phyloP scores from a whole-genome alignment of 2,329 filamentous ascomycete species.

The Phialophora verrucosa region DNA sequence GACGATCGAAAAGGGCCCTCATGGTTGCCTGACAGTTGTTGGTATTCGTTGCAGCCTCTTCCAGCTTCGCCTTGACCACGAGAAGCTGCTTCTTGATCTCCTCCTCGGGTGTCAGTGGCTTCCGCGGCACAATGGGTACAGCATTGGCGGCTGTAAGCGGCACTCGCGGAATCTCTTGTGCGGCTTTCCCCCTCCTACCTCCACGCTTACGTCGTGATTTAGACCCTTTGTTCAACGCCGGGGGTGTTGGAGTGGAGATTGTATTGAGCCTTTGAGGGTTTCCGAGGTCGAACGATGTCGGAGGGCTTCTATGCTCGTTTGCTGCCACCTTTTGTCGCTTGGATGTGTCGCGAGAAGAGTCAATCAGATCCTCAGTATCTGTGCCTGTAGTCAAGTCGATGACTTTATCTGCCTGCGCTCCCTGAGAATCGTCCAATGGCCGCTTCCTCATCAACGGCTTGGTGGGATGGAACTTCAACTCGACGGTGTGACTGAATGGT shows the following conservation, averaged over 20 bases:
- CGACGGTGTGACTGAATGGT: slow-evolving; percentile 7
- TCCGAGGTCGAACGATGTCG: background rate
- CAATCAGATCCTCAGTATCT: background rate
- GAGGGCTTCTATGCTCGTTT: background rate
- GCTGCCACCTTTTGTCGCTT: slow-evolving; percentile 28
- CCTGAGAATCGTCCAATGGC: slow-evolving; percentile 1
- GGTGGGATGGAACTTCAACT: slow-evolving; percentile 26
- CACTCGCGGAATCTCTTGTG: background rate
- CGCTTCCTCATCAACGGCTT: slow-evolving; percentile 26
- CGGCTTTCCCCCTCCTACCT: background rate
- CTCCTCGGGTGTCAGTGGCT: slow-evolving; percentile 3
- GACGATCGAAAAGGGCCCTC: slow-evolving; percentile 30
- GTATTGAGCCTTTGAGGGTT: background rate
- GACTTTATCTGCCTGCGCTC: slow-evolving; percentile 16
- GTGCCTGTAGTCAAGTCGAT: slow-evolving; percentile 21
- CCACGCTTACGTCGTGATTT: background rate
- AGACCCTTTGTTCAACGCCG: background rate
- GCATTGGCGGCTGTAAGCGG: slow-evolving; percentile 6
- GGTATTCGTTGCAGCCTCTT: slow-evolving; percentile 23
- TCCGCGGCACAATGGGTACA: background rate
- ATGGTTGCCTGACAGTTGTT: slow-evolving; percentile 32
- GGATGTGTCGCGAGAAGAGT: background rate
- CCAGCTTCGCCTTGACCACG: slow-evolving; percentile 29
- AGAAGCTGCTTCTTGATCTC: slow-evolving; percentile 25
- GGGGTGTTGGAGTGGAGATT: background rate